These are phyloP conservation scores for Aegilops bicornis DNA, from an alignment of 176 grass and related monocot genomes.

Conservation along the genomic window DNA sequence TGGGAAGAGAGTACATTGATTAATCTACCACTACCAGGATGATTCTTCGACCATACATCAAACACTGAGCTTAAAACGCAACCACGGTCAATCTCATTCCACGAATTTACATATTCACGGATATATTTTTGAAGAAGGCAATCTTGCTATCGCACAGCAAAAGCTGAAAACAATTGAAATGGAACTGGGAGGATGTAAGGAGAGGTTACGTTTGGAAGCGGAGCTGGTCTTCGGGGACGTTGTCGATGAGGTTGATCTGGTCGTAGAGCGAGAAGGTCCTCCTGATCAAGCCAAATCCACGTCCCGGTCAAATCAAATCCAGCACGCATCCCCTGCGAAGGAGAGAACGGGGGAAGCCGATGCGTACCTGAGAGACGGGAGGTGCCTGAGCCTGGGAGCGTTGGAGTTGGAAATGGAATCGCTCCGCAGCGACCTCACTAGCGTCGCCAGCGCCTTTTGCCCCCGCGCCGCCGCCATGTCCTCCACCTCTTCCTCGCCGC, in stretches of 20 bases:
- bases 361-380: conserved; percentile 78
- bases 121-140: background rate
- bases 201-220: conserved; percentile 75
- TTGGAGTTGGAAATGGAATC: conserved; percentile 30
- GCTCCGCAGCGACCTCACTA: conserved; percentile 71
- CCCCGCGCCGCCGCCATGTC: conserved; percentile 44
- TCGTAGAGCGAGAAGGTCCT: conserved; percentile 94
- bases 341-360: background rate
- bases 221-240: conserved; percentile 71
- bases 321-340: background rate
- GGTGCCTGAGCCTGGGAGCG: conserved; percentile 40
- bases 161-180: background rate
- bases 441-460: conserved; percentile 61
- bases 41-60: background rate
- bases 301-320: background rate
- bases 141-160: background rate
- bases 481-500: conserved; percentile 22
- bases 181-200: background rate
- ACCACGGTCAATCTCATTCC: background rate
- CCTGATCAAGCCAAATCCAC: conserved; percentile 37
- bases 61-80: background rate
- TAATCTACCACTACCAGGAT: background rate
- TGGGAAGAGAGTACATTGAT: background rate
- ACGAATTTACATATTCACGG: background rate
- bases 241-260: conserved; percentile 99